phyloP scores from a whole-genome alignment of 352 stramenopile species.

The Globisporangium echinulatum region DNA sequence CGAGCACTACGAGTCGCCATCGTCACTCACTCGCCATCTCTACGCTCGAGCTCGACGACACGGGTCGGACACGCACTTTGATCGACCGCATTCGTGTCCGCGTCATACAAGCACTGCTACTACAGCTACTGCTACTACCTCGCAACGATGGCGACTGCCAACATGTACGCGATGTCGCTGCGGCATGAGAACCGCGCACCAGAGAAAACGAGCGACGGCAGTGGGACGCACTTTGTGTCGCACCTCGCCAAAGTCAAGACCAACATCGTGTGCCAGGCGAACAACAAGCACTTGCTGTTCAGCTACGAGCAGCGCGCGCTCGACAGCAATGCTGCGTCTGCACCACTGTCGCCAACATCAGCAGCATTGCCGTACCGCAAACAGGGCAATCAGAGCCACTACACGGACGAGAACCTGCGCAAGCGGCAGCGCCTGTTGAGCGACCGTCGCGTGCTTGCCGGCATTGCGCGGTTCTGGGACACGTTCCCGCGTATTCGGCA shows the following conservation, averaged over 20 bases:
- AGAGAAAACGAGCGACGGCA: constrained; percentile 28
- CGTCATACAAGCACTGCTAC: too few species aligned
- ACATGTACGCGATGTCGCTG: constrained; percentile 35
- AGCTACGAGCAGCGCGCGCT: constrained; percentile 25
- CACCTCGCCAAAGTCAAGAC: constrained; percentile 68
- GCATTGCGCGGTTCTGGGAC: constrained; percentile 63
- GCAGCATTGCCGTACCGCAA: constrained; percentile 51
- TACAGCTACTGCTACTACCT: neutral
- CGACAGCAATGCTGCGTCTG: neutral
- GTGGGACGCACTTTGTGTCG: constrained; percentile 52
- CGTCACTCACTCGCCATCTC: neutral
- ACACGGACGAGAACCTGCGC: constrained; percentile 61
- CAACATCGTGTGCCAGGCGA: constrained; percentile 45
- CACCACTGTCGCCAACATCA: constrained; percentile 13
- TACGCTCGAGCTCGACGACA: neutral
- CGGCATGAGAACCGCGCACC: constrained; percentile 17
- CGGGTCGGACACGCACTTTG: neutral
- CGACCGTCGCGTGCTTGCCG: constrained; percentile 34
- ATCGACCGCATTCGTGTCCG: neutral
- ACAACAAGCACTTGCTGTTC: constrained; percentile 45
- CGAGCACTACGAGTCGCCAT: too few species aligned
- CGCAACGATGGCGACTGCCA: constrained; percentile 25
- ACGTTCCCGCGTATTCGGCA: constrained; percentile 57
- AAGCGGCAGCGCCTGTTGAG: constrained; percentile 49
- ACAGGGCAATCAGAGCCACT: constrained; percentile 60